Base-by-base conservation (phyloP, 2,329 filamentous ascomycete genomes). In the Parastagonospora nodorum region DNA sequence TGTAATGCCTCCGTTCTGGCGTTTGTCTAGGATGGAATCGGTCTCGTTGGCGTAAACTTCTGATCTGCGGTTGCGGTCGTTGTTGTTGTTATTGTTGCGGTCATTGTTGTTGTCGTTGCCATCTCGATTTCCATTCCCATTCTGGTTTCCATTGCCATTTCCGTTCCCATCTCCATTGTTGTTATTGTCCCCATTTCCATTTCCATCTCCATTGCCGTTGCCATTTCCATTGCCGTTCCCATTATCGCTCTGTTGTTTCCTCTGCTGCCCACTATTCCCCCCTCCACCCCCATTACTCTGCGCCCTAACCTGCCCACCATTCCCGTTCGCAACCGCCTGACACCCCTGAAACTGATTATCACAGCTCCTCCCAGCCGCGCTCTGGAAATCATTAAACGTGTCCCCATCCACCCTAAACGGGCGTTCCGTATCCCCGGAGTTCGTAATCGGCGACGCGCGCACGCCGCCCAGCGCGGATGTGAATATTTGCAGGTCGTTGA, bases 301-400 rank as follows among this genome's bases (percentile, higher is more conserved):
- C 19, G 19, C 19, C 19, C 19, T 24, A 24, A 24, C 19, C 5
- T 24, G 32, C 11, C 5, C 32, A 39, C 28, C 14, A 46, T 46
- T 39, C 12, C 35, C 35, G 33, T 40, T 40, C 6, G 19, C 44
- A 33, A 11, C 36, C 1, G 14, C 36, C 29, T 79, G 74, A 67
- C 86, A 88, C 7, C 68, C 71, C 64, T 86, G 85, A 70, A 84
- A 82, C 75, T 88, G 84, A 41, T 84, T 80, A 54, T 85, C 80
- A 63, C 86, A 89, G 24, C 83, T 81, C 40, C 86, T 77, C 72
- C 86, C 80, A 32, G 79, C 75, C 14, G 86, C 86, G 1, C 78
- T 78, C 5, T 70, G 72, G 59, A 82, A 75, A 63, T 81, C 80
- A 16, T 80, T 78, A 67, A 88, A 88, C 7, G 64, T 70, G 19